Conservation (phyloP, 495 filamentous ascomycete species). For the Staphylotrichum longicolle region DNA sequence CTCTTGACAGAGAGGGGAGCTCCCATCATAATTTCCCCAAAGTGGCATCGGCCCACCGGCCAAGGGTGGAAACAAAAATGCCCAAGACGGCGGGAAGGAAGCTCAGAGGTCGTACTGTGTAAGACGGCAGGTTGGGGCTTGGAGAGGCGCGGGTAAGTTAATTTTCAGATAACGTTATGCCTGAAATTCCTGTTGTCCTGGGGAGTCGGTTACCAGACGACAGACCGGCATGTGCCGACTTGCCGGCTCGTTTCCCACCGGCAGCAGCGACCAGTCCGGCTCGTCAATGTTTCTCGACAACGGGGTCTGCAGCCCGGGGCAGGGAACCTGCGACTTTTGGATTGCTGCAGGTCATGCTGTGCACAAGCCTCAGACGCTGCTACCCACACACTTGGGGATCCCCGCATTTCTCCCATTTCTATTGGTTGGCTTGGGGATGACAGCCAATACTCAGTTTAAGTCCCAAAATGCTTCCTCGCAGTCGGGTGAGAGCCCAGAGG, state of each 20-base stretch:
- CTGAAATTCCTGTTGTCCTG: no score
- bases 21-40: conserved; percentile 33
- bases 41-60: conserved; percentile 27
- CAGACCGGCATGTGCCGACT: conserved; percentile 2
- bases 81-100: no score
- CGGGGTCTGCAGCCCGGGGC: not conserved
- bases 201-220: not conserved
- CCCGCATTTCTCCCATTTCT: not conserved
- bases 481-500: no score
- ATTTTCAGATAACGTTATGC: no score
- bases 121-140: no score
- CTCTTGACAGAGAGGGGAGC: conserved; percentile 9
- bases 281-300: not conserved
- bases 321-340: not conserved
- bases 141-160: no score
- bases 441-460: no score
- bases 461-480: no score
- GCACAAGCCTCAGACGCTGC: not conserved
- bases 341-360: conserved; percentile 14
- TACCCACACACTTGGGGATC: not conserved
- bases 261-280: not conserved
- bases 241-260: not conserved
- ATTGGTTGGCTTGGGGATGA: not conserved
- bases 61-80: not conserved
- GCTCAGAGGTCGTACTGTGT: no score